phyloP scores from a whole-genome alignment of 1,139 yeast species.

The Pneumocystis carinii region DNA sequence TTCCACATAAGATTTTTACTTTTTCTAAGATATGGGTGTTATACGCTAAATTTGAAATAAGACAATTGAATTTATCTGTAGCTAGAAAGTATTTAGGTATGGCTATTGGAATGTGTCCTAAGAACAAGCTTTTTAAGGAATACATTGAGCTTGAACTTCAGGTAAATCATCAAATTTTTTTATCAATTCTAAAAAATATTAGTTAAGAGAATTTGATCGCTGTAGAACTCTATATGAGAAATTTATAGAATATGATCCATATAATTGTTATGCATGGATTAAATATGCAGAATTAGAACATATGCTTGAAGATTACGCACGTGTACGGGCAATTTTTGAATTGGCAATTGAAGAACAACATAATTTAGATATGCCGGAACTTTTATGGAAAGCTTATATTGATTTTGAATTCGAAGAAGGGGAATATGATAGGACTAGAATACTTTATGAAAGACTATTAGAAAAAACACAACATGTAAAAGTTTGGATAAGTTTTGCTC shows the following conservation, averaged over 20 bases:
- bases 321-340: slow-evolving; percentile 49
- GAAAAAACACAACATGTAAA: slow-evolving; percentile 26
- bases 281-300: slow-evolving; percentile 57
- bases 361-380: slow-evolving; percentile 22
- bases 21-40: slow-evolving; percentile 64
- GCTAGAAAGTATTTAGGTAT: slow-evolving; percentile 64
- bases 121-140: slow-evolving; percentile 41
- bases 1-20: slow-evolving; percentile 47
- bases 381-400: slow-evolving; percentile 38
- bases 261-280: slow-evolving; percentile 33
- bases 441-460: slow-evolving; percentile 34
- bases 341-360: slow-evolving; percentile 27
- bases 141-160: slow-evolving; percentile 40
- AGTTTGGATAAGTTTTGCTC: slow-evolving; percentile 40
- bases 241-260: slow-evolving; percentile 42
- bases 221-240: slow-evolving; percentile 60
- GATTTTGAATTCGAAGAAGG: slow-evolving; percentile 46
- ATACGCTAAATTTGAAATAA: slow-evolving; percentile 58
- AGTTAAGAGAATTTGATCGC: slow-evolving; percentile 60
- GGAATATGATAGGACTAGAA: slow-evolving; percentile 44
- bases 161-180: background rate
- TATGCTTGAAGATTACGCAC: slow-evolving; percentile 49
- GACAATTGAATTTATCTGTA: slow-evolving; percentile 35
- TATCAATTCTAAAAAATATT: slow-evolving; percentile 7
- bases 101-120: slow-evolving; percentile 53